Base-by-base conservation (phyloP, 2,329 filamentous ascomycete species). In the Fusarium lateritium region DNA sequence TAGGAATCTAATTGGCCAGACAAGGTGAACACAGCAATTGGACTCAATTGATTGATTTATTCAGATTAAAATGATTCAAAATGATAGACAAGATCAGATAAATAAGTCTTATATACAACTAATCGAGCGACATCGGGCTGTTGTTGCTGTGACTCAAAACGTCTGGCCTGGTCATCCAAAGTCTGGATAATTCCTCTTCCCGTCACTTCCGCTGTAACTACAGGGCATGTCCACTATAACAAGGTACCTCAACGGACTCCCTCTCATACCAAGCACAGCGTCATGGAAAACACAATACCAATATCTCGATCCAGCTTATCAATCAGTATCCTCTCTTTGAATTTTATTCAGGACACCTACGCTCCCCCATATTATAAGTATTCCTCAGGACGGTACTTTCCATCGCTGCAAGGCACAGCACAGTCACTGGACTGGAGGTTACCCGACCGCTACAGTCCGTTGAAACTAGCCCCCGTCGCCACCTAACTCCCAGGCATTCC, bases 181-280 rank as follows among this genome's bases (percentile, higher is more conserved):
- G 52, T 52, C 47, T 71, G 57, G 65, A 61, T 72, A 72, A 68
- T 72, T 51, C 28, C 47, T 70, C 62, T 58, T 72, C 65, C 70
- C 34, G 36, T 13, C 64, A 36, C 36, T 13, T 24, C 5, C 15
- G 15, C 45, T 49, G 43, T 31, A 36, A 26, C 45, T 57, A 33
- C 49, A 56, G 60, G 14, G 44, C 47, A 8, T 13, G 33, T 10
- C 42, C 49, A 45, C 44, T 61, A 33, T 31, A 59, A 15, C 33
- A 28, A 17, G 22, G 17, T 52, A 34, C 56, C 24, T 33, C 26
- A 2, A 40, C 38, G 17, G 28, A 10, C 13, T 38, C 34, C 33
- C 24, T 34, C 33, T 34, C 19, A 21, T 21, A 42, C 61, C 39
- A 51, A 62, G 49, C 26, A 9, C 28, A 31, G 28, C 65, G 57